These are phyloP conservation scores for Cinnamomum micranthum DNA, from an alignment of 164 flowering plant genomes.

Conservation along the genomic window DNA sequence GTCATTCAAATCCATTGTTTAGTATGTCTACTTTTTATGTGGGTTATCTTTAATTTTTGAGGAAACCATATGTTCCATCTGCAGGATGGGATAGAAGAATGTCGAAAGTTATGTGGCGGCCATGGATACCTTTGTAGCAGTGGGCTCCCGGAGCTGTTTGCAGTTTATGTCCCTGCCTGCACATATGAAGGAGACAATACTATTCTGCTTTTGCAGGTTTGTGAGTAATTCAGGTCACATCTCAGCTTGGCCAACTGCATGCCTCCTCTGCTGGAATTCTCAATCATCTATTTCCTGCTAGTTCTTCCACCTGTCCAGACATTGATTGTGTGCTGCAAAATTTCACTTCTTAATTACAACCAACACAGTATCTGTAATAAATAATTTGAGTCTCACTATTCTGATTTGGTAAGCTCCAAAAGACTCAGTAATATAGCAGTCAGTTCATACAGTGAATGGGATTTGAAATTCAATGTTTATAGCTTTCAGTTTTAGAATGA, in stretches of 20 bases:
- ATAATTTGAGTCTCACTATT: background rate
- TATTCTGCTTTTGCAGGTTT: conserved; percentile 88
- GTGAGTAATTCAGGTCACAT: background rate
- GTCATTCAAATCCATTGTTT: background rate
- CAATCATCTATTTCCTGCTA: background rate
- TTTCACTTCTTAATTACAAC: background rate
- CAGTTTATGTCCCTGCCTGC: conserved; percentile 94
- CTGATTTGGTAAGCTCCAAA: background rate
- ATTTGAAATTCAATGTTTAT: background rate
- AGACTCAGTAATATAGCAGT: too few species aligned
- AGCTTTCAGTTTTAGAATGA: background rate
- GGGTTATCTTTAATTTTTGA: background rate
- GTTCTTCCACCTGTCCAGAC: background rate
- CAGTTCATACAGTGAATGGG: background rate
- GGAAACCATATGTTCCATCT: conserved; percentile 7
- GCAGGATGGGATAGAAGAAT: conserved; percentile 98
- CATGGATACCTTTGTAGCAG: conserved; percentile 94
- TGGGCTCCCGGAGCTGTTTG: conserved; percentile 98
- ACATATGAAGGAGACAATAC: conserved; percentile 97
- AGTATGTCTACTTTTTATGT: background rate
- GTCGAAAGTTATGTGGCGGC: conserved; percentile 96
- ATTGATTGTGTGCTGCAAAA: background rate
- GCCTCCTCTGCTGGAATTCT: background rate
- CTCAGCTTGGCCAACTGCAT: background rate
- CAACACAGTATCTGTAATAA: background rate